phyloP scores from a whole-genome alignment of 2,329 filamentous ascomycete genomes.

The Neoascochyta sp. region DNA sequence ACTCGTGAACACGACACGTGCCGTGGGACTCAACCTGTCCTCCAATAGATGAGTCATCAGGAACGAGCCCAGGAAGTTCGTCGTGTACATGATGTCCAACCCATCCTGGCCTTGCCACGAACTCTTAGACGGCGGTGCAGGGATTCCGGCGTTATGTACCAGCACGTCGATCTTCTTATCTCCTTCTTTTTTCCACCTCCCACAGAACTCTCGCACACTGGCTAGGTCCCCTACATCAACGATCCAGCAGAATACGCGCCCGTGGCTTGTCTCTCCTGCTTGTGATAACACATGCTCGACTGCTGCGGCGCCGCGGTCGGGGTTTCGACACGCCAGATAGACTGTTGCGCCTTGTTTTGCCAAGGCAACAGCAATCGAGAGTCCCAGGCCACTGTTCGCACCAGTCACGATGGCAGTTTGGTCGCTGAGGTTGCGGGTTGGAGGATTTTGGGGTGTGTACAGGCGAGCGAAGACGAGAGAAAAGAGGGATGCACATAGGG shows the following conservation, averaged over 20 bases:
- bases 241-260: conserved; percentile 7
- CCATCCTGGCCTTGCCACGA: conserved; percentile 5
- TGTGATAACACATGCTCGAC: conserved; percentile 5
- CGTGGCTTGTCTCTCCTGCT: conserved; percentile 1
- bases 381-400: conserved; percentile 50
- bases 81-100: conserved; percentile 8
- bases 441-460: conserved; percentile 7
- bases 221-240: conserved; percentile 9
- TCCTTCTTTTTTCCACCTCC: conserved; percentile 5
- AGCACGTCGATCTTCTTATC: conserved; percentile 13
- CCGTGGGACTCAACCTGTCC: conserved; percentile 2
- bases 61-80: conserved; percentile 14
- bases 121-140: conserved; percentile 1
- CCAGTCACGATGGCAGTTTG: conserved; percentile 51
- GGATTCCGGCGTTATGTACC: conserved; percentile 16
- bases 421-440: conserved; percentile 31
- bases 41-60: conserved; percentile 14
- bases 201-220: conserved; percentile 12
- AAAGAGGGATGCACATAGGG: conserved; percentile 4
- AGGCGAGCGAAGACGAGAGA: conserved; percentile 10
- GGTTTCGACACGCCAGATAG: conserved; percentile 13
- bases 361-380: conserved; percentile 19
- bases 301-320: conserved; percentile 9
- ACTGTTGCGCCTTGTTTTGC: conserved; percentile 14
- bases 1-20: conserved; percentile 13